Evolutionary conservation across 805 yeast species (phyloP), one percentile per base, ranked within the genome.

Genomic region (Candida boleticola): DNA sequence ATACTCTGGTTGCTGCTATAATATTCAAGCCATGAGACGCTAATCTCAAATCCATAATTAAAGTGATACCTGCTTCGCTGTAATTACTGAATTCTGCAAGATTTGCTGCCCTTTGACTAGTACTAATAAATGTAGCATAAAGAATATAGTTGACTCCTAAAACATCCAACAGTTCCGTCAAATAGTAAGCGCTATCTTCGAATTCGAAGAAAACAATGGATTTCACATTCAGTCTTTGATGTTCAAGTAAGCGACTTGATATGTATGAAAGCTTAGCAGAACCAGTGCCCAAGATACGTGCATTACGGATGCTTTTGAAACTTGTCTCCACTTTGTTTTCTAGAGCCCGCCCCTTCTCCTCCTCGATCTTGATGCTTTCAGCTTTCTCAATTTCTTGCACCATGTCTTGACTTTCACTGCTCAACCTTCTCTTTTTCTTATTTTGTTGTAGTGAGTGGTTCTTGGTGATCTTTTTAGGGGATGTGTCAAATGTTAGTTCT

Each of bases 11-110:
- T 3, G 89, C 89, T 0, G 82, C 71, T 16, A 80, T 76, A 5
- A 83, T 80, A 0, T 85, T 82, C 33, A 83, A 57, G 0, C 89
- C 89, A 61, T 82, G 87, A 0, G 89, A 69, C 0, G 89, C 85
- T 39, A 83, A 54, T 47, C 76, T 73, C 38, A 83, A 59, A 54
- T 83, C 89, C 89, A 83, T 83, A 1, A 83, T 63, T 44, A 83
- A 61, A 1, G 77, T 69, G 22, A 79, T 62, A 0, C 84, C 85
- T 11, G 72, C 74, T 10, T 61, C 60, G 5, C 36, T 29, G 53
- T 69, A 66, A 1, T 61, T 51, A 36, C 76, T 73, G 49, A 82
- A 83, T 5, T 70, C 68, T 0, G 74, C 60, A 26, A 83, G 61
- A 48, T 79, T 80, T 36, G 63, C 64, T 0, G 83, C 72, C 40